Percentiles rank a stretch among this genome's conserved stretches.
These are phyloP conservation scores for Fusarium circinatum DNA, from an alignment of 2,329 filamentous ascomycete genomes.

Conservation along the genomic window DNA sequence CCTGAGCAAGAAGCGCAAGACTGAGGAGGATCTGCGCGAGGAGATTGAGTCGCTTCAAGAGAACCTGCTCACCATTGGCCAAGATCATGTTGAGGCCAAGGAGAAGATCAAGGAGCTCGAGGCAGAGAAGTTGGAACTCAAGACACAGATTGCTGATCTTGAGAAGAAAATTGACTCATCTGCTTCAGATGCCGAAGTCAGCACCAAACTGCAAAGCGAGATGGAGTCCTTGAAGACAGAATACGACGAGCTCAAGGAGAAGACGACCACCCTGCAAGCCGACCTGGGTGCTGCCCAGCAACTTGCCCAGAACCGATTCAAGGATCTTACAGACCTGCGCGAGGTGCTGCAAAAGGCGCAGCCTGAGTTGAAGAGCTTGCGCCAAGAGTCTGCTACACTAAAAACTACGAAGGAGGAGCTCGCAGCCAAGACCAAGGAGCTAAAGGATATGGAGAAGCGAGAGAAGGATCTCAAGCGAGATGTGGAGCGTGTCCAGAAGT, in stretches of 20 bases:
- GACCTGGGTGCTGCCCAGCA: conserved; percentile 89
- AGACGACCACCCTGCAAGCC: conserved; percentile 76
- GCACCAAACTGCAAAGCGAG: conserved; percentile 68
- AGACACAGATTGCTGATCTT: conserved; percentile 70
- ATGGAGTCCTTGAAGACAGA: conserved; percentile 65
- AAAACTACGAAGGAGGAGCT: conserved; percentile 82
- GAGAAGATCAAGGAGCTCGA: conserved; percentile 78
- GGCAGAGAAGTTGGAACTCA: conserved; percentile 73
- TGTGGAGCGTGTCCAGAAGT: conserved; percentile 73
- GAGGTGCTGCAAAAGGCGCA: conserved; percentile 86
- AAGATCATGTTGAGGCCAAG: conserved; percentile 86
- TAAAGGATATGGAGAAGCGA: conserved; percentile 81
- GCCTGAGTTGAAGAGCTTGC: conserved; percentile 82
- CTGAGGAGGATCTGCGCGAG: conserved; percentile 81
- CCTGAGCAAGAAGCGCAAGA: conserved; percentile 75
- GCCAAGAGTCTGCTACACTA: conserved; percentile 79
- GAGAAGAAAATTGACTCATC: conserved; percentile 73
- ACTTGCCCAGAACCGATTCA: conserved; percentile 86
- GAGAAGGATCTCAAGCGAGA: conserved; percentile 86
- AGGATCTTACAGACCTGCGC: conserved; percentile 83
- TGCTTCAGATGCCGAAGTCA: conserved; percentile 53
- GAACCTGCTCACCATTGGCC: conserved; percentile 80
- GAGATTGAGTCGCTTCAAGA: conserved; percentile 88
- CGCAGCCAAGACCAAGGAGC: conserved; percentile 63
- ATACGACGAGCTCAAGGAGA: conserved; percentile 75